Conservation (phyloP, 2,329 filamentous ascomycete genomes). For the Piedraia hortae region DNA sequence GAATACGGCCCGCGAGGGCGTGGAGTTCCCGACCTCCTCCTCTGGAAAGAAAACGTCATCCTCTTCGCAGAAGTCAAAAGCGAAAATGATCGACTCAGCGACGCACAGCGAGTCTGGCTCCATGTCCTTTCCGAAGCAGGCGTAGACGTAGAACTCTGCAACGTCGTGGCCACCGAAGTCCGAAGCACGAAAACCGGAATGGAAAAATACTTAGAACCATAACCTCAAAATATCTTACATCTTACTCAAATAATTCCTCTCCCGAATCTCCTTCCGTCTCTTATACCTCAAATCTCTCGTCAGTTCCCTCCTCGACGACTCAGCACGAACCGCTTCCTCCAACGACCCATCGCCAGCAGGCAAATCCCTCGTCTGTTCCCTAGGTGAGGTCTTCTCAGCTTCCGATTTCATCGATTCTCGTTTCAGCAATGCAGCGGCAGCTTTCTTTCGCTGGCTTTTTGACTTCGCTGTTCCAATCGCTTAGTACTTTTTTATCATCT, state of each 20-base stretch:
- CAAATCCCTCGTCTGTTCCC: conserved; percentile 54
- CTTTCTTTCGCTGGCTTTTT: conserved; percentile 49
- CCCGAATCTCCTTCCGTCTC: conserved; percentile 52
- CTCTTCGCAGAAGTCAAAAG: conserved; percentile 23
- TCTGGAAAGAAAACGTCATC: conserved; percentile 36
- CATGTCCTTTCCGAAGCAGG: conserved; percentile 72
- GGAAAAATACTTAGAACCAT: no score
- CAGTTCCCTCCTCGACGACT: conserved; percentile 30
- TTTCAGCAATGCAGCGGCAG: conserved; percentile 35
- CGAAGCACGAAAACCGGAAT: no score
- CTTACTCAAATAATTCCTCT: conserved; percentile 49
- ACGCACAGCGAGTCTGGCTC: conserved; percentile 91
- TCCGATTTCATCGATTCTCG: conserved; percentile 38
- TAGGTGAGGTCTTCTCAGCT: conserved; percentile 33
- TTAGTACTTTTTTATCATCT: background rate
- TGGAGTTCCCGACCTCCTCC: conserved; percentile 73
- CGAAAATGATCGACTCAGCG: conserved; percentile 70
- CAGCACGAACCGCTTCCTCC: conserved; percentile 19
- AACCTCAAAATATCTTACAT: no score
- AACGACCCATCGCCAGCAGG: conserved; percentile 24
- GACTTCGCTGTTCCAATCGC: conserved; percentile 49
- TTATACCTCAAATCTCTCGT: conserved; percentile 46
- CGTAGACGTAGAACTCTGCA: conserved; percentile 56
- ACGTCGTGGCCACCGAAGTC: conserved; percentile 32
- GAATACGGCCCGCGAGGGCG: conserved; percentile 71